Conservation (phyloP, 257 asterid genomes). For the Primulina eburnea region DNA sequence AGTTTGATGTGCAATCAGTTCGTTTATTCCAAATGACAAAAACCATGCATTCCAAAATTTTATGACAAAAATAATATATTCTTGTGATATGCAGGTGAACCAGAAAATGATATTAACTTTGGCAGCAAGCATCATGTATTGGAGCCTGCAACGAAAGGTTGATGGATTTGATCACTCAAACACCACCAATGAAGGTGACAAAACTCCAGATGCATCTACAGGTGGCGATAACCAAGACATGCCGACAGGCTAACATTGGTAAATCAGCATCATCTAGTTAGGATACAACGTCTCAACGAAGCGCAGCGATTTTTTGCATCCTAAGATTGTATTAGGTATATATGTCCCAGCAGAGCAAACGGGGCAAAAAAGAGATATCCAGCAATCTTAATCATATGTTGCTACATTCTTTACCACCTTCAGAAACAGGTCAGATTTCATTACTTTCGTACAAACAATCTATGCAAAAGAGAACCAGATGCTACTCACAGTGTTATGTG, state of each 20-base stretch:
- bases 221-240: slow-evolving; percentile 3
- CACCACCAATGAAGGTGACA: neutral
- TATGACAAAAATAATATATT: neutral
- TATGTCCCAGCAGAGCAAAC: neutral
- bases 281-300: neutral
- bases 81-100: slow-evolving; percentile 46
- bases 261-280: neutral
- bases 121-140: slow-evolving; percentile 84
- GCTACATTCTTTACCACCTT: neutral
- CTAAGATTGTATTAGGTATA: neutral
- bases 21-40: neutral
- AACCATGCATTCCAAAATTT: neutral
- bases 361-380: neutral
- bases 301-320: neutral
- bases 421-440: neutral
- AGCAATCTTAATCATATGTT: neutral
- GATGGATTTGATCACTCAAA: slow-evolving; percentile 28
- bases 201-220: slow-evolving; percentile 23
- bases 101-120: slow-evolving; percentile 79
- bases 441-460: neutral
- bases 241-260: neutral
- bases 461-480: neutral
- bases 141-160: slow-evolving; percentile 64
- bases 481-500: neutral
- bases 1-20: neutral